Evolutionary conservation across 768 basidiomycete genomes (phyloP).

Genomic region (Scleroderma citrinum): DNA sequence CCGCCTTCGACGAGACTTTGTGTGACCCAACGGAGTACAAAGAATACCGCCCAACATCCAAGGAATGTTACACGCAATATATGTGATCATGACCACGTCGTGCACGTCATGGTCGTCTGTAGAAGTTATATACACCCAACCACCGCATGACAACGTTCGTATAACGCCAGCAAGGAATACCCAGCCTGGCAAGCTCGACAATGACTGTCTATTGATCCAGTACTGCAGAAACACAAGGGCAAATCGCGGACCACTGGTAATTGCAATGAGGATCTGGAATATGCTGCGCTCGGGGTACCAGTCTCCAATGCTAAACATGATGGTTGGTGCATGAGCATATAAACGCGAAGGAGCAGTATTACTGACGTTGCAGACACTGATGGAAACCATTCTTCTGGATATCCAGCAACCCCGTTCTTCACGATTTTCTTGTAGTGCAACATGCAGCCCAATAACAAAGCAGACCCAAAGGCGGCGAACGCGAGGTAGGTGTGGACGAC

Average conservation of each 20-base stretch:
- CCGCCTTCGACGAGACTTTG: conserved; percentile 46
- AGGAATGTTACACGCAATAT: conserved; percentile 78
- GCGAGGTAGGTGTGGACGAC: conserved; percentile 63
- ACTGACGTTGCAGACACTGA: conserved; percentile 81
- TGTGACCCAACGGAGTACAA: conserved; percentile 42
- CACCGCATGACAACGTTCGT: conserved; percentile 77
- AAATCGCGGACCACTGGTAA: conserved; percentile 82
- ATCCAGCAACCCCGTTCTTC: conserved; percentile 77
- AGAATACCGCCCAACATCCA: conserved; percentile 79
- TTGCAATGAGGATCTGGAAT: conserved; percentile 83
- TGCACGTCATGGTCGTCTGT: conserved; percentile 79
- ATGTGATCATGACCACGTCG: conserved; percentile 83
- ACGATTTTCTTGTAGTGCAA: conserved; percentile 84
- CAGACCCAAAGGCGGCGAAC: conserved; percentile 54
- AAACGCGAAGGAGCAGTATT: not conserved
- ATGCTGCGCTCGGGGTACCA: conserved; percentile 83
- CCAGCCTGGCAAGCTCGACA: conserved; percentile 41
- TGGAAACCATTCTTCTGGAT: conserved; percentile 87
- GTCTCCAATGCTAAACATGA: conserved; percentile 83
- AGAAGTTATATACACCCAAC: conserved; percentile 90
- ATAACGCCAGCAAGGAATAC: conserved; percentile 59
- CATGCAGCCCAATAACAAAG: conserved; percentile 56
- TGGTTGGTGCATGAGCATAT: conserved; percentile 5
- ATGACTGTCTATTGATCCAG: conserved; percentile 42
- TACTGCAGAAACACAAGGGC: conserved; percentile 60